phyloP scores from a whole-genome alignment of 345 rosid genomes.

The Hirschfeldia incana region DNA sequence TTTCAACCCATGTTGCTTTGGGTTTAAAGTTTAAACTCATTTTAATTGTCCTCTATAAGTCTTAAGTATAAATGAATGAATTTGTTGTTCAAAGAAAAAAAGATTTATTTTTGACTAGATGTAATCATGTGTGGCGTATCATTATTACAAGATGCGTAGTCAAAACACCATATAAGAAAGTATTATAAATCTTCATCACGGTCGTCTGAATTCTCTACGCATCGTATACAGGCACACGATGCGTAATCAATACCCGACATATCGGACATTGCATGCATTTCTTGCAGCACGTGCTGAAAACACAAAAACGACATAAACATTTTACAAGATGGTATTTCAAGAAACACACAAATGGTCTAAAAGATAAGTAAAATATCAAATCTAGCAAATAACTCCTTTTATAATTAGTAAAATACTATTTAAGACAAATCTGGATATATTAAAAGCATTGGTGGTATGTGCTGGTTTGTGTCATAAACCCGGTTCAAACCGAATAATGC shows the following conservation, averaged over 20 bases:
- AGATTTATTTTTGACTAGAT: background rate
- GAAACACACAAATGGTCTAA: background rate
- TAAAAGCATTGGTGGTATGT: background rate
- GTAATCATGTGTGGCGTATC: background rate
- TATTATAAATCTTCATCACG: background rate
- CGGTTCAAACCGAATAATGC: background rate
- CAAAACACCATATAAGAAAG: background rate
- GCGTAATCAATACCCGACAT: slow-evolving; percentile 72
- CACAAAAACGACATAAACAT: too few relatives aligned
- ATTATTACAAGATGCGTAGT: background rate
- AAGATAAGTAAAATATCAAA: background rate
- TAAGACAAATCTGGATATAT: background rate
- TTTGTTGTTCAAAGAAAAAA: too few relatives aligned
- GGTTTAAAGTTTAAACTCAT: too few relatives aligned
- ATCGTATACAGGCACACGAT: slow-evolving; percentile 59
- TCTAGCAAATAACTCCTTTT: background rate
- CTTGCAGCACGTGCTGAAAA: slow-evolving; percentile 67
- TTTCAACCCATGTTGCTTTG: too few relatives aligned
- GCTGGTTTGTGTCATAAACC: background rate
- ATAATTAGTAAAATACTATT: background rate
- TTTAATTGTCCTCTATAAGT: too few relatives aligned
- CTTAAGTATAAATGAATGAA: too few relatives aligned
- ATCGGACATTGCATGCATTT: slow-evolving; percentile 84
- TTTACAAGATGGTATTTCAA: background rate
- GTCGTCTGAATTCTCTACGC: slow-evolving; percentile 43